Conservation (phyloP, 352 stramenopile genomes). For the Peronospora farinosa region DNA sequence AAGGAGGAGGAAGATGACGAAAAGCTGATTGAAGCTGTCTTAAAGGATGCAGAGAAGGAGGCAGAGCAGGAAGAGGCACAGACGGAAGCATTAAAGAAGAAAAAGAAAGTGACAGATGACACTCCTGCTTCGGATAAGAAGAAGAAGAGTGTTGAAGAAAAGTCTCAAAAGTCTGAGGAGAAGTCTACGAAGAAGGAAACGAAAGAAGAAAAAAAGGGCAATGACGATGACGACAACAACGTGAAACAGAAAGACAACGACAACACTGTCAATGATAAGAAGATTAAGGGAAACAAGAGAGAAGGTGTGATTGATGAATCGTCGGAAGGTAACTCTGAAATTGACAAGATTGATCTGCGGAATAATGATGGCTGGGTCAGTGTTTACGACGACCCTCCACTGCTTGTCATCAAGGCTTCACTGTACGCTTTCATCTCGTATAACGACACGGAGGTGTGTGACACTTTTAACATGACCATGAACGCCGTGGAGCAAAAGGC, state of each 20-base stretch:
- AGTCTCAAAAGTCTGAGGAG: too few species aligned
- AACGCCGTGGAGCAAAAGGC: conserved; percentile 79
- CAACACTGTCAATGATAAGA: conserved; percentile 45
- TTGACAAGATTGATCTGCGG: conserved; percentile 77
- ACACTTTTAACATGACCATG: conserved; percentile 84
- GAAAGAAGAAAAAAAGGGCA: conserved; percentile 7
- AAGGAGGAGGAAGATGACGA: too few species aligned
- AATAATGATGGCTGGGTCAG: conserved; percentile 74
- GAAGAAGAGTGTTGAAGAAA: too few species aligned
- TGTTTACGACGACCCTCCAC: conserved; percentile 72
- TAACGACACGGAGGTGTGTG: conserved; percentile 76
- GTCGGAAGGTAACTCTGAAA: conserved; percentile 71
- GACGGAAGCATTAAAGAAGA: conserved; percentile 26
- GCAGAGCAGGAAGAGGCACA: conserved; percentile 35
- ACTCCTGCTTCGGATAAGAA: conserved; percentile 5
- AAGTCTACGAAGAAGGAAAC: background rate
- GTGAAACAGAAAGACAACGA: conserved; percentile 12
- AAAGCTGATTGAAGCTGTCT: too few species aligned
- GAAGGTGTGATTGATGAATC: conserved; percentile 73
- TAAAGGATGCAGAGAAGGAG: conserved; percentile 9
- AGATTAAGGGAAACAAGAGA: conserved; percentile 66
- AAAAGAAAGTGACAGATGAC: conserved; percentile 21
- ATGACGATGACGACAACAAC: too few species aligned
- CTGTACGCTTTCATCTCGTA: conserved; percentile 84
- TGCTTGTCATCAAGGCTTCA: conserved; percentile 79